phyloP scores from a whole-genome alignment of 345 rosid genomes.

The Brassica nigra region DNA sequence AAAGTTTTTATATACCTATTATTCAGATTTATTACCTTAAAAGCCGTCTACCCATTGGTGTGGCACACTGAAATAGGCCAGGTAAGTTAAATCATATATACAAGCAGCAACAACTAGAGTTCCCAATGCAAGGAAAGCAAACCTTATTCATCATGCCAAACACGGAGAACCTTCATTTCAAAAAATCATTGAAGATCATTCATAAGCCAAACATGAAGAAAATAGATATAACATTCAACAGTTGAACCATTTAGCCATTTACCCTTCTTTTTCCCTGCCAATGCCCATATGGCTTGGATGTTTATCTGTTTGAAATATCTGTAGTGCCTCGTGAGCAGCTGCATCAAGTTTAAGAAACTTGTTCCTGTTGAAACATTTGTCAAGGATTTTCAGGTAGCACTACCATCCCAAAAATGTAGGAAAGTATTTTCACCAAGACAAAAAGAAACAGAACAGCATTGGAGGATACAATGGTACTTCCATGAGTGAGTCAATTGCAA shows the following conservation, averaged over 20 bases:
- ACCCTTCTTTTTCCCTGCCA: conserved; percentile 99
- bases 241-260: conserved; percentile 38
- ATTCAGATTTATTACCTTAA: conserved; percentile 57
- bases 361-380: conserved; percentile 53
- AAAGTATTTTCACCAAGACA: conserved; percentile 5
- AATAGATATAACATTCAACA: conserved; percentile 14
- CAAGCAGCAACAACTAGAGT: conserved; percentile 30
- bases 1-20: conserved; percentile 23
- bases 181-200: conserved; percentile 39
- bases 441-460: conserved; percentile 18
- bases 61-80: conserved; percentile 71
- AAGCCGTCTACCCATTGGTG: conserved; percentile 88
- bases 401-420: conserved; percentile 9
- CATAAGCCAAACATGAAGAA: conserved; percentile 19
- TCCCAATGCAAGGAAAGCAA: conserved; percentile 37
- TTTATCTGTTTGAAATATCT: conserved; percentile 89
- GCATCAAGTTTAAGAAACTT: conserved; percentile 92
- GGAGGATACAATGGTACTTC: conserved; percentile 85
- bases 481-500: conserved; percentile 70
- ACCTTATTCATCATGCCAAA: conserved; percentile 99
- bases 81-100: conserved; percentile 38
- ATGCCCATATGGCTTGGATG: conserved; percentile 99
- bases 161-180: conserved; percentile 80
- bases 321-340: conserved; percentile 89
- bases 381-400: conserved; percentile 46